These are phyloP conservation scores for Blastomyces parvus DNA, from an alignment of 2,329 filamentous ascomycete species.

Conservation along the genomic window DNA sequence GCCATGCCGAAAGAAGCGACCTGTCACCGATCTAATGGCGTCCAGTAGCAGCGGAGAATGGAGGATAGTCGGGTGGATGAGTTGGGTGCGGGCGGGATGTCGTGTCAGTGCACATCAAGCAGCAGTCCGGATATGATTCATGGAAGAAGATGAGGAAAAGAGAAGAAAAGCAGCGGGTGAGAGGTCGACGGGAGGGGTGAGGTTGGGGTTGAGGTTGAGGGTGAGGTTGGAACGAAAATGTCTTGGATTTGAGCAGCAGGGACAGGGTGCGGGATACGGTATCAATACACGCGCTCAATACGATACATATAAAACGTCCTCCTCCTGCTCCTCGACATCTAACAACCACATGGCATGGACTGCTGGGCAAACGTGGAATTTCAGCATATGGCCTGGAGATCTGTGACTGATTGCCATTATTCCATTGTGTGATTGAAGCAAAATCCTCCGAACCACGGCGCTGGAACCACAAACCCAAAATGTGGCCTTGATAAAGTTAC, in stretches of 20 bases:
- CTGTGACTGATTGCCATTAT: not conserved
- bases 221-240: not conserved
- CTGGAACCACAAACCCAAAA: not conserved
- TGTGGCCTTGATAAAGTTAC: too few species aligned
- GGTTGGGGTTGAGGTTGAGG: too few species aligned
- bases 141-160: not conserved
- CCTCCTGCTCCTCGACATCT: not conserved
- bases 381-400: not conserved
- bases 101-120: not conserved
- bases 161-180: not conserved
- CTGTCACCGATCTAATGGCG: conserved; percentile 3
- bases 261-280: not conserved
- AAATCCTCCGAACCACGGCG: not conserved
- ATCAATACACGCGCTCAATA: not conserved
- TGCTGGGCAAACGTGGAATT: not conserved
- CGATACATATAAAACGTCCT: too few species aligned
- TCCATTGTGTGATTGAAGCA: not conserved
- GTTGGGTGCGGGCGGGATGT: not conserved
- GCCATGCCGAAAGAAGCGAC: conserved; percentile 2
- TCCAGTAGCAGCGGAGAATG: not conserved
- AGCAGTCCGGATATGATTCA: not conserved
- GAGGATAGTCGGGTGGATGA: not conserved
- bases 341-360: not conserved
- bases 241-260: not conserved
- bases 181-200: too few species aligned